Conservation (phyloP, 176 grass and related monocot species). For the Miscanthus lutarioriparius region DNA sequence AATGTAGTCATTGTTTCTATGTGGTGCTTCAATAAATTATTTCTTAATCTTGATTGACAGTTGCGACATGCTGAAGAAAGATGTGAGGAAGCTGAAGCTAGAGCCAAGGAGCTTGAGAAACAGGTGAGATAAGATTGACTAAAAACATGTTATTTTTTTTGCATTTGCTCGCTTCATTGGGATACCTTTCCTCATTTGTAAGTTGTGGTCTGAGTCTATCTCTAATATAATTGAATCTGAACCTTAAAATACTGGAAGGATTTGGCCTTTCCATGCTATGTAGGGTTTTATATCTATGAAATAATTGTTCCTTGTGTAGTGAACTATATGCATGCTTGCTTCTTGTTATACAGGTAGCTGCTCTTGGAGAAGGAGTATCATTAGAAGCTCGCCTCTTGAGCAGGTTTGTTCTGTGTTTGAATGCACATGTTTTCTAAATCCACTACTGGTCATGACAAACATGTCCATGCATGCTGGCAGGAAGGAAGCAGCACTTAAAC, state of each 20-base stretch:
- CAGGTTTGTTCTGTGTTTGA: slow-evolving; percentile 60
- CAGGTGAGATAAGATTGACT: slow-evolving; percentile 50
- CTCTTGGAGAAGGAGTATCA: slow-evolving; percentile 97
- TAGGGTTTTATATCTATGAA: slow-evolving; percentile 12
- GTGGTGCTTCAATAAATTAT: slow-evolving; percentile 4
- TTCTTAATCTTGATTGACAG: slow-evolving; percentile 50
- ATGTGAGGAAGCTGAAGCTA: slow-evolving; percentile 83
- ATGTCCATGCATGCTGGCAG: slow-evolving; percentile 57
- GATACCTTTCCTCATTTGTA: slow-evolving; percentile 30
- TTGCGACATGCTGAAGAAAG: slow-evolving; percentile 95
- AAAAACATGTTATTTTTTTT: slow-evolving; percentile 3
- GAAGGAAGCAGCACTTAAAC: slow-evolving; percentile 96
- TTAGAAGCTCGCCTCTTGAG: slow-evolving; percentile 93
- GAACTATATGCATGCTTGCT: slow-evolving; percentile 3
- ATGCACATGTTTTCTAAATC: slow-evolving; percentile 33
- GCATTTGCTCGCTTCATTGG: neutral
- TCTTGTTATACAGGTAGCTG: slow-evolving; percentile 79
- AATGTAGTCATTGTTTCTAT: slow-evolving; percentile 12
- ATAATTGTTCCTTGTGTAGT: neutral
- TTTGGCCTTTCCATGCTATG: neutral
- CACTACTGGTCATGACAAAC: slow-evolving; percentile 36
- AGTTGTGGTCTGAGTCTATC: neutral
- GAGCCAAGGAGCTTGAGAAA: slow-evolving; percentile 97
- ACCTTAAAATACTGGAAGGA: slow-evolving; percentile 30
- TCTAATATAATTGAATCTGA: neutral